Evolutionary conservation across 345 rosid genomes (phyloP), one percentile per base, ranked within the genome.

Genomic region (Microcos paniculata): DNA sequence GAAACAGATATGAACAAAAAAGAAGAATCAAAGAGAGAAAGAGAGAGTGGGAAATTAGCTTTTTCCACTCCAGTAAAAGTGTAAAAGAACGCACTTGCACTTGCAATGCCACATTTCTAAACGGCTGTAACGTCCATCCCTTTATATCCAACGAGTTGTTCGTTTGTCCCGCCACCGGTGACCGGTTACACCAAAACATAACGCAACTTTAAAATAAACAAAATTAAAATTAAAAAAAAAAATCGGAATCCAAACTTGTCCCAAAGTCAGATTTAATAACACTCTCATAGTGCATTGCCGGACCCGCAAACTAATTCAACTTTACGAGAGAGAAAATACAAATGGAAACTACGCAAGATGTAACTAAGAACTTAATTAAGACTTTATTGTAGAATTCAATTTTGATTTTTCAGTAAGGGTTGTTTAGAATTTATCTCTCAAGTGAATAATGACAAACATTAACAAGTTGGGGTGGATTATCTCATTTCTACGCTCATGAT

Each of bases 221-320:
- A 46, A 46, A 46, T 1, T 46, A 46, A 35, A 35, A 46, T 12
- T 46, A 14, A 12, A 2, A 49, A 49, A 49, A 18, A 15, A 18
- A 46, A 46, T 6, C 8, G 11, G 76, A 75, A 23, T 70, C 51
- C 67, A 75, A 75, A 75, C 6, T 30, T 24, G 30, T 12, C 35
- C 65, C 71, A 79, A 53, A 69, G 42, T 59, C 48, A 8, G 51
- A 79, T 74, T 79, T 52, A 40, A 74, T 75, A 74, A 69, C n/a
- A n/a, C 33, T 28, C 14, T n/a, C 72, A 35, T 35, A 68, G 40
- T 80, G 74, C 63, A 57, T 66, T 56, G 43, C 62, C 62, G 72
- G 78, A 18, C 78, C 75, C 80, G 57, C 77, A 28, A 16, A 40
- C 16, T 48, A n/a, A 6, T 2, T 64, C 8, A 35, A 35, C 40